phyloP scores from a whole-genome alignment of 768 basidiomycete genomes.

The Rhodotorula babjevae region DNA sequence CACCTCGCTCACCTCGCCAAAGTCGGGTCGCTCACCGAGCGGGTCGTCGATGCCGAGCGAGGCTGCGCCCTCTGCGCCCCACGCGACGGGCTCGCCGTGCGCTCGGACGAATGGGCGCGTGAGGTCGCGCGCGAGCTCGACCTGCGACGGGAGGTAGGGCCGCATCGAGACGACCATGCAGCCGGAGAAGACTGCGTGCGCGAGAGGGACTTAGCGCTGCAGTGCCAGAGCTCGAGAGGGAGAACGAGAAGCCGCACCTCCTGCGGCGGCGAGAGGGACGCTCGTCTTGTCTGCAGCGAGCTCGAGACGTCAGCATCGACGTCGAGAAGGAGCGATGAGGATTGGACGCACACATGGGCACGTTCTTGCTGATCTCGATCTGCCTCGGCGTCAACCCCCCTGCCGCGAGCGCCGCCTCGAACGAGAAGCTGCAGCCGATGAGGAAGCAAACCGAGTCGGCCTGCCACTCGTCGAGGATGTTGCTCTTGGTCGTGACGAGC shows the following conservation, averaged over 20 bases:
- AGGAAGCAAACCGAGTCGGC: slow-evolving; percentile 41
- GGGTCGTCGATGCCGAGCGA: slow-evolving; percentile 40
- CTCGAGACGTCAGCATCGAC: slow-evolving; percentile 4
- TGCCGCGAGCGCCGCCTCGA: slow-evolving; percentile 40
- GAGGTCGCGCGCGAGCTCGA: slow-evolving; percentile 32
- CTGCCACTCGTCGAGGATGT: slow-evolving; percentile 39
- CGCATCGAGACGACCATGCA: slow-evolving; percentile 45
- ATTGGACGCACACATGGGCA: slow-evolving; percentile 38
- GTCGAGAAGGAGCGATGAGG: slow-evolving; percentile 1
- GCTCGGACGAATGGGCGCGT: slow-evolving; percentile 39
- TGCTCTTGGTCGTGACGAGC: slow-evolving; percentile 24
- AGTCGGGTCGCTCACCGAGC: slow-evolving; percentile 36
- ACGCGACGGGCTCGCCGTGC: slow-evolving; percentile 44
- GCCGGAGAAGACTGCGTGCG: slow-evolving; percentile 33
- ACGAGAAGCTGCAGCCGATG: slow-evolving; percentile 44
- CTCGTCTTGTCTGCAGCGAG: slow-evolving; percentile 19
- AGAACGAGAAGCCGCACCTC: neutral
- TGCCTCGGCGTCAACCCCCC: slow-evolving; percentile 38
- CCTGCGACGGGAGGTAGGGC: slow-evolving; percentile 29
- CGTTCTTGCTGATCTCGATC: slow-evolving; percentile 36
- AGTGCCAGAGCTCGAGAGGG: neutral
- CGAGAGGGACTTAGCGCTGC: neutral
- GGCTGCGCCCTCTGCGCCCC: slow-evolving; percentile 34
- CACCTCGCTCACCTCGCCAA: slow-evolving; percentile 38
- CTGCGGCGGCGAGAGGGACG: slow-evolving; percentile 6